A percentile compares a stretch with the other conserved stretches of the same genome.
These are phyloP conservation scores for Hypoxylon trugodes DNA, from an alignment of 495 filamentous ascomycete species.

Conservation along the genomic window DNA sequence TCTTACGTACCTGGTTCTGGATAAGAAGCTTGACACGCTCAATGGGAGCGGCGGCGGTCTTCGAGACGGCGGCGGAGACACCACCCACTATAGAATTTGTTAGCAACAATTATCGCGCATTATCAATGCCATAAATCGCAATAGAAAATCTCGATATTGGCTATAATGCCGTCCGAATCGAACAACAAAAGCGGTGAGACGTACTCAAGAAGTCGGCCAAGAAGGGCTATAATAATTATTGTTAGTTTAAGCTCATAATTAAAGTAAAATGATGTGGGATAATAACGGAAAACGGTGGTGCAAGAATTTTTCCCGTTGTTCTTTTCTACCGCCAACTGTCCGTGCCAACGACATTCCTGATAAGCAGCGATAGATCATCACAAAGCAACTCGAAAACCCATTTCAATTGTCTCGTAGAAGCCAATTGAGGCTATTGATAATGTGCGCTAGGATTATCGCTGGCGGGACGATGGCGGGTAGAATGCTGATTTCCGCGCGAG, in stretches of 20 bases:
- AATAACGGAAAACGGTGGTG: conserved; percentile 32
- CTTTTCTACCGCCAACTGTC: too few relatives aligned
- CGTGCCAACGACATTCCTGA: conserved; percentile 19
- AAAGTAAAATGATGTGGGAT: conserved; percentile 9
- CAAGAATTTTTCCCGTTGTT: conserved; percentile 43
- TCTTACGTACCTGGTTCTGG: conserved; percentile 95
- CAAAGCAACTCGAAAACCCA: conserved; percentile 25
- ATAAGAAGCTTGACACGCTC: conserved; percentile 99
- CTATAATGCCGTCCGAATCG: background rate
- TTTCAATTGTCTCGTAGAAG: conserved; percentile 24
- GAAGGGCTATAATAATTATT: conserved; percentile 62
- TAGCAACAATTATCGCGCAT: conserved; percentile 33
- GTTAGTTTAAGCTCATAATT: conserved; percentile 32
- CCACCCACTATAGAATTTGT: conserved; percentile 81
- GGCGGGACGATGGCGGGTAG: conserved; percentile 22
- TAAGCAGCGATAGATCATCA: conserved; percentile 27
- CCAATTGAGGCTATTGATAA: conserved; percentile 46
- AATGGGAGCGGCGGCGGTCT: conserved; percentile 99
- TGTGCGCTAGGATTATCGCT: conserved; percentile 26
- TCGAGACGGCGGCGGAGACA: conserved; percentile 99
- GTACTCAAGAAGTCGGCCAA: conserved; percentile 98
- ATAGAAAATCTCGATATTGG: conserved; percentile 19
- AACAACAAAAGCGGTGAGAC: conserved; percentile 52
- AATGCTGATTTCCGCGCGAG: conserved; percentile 54
- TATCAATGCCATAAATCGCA: conserved; percentile 18